Percentiles rank a stretch among this genome's conserved stretches.
phyloP scores from a whole-genome alignment of 306 rosid genomes.

The Sindora glabra region DNA sequence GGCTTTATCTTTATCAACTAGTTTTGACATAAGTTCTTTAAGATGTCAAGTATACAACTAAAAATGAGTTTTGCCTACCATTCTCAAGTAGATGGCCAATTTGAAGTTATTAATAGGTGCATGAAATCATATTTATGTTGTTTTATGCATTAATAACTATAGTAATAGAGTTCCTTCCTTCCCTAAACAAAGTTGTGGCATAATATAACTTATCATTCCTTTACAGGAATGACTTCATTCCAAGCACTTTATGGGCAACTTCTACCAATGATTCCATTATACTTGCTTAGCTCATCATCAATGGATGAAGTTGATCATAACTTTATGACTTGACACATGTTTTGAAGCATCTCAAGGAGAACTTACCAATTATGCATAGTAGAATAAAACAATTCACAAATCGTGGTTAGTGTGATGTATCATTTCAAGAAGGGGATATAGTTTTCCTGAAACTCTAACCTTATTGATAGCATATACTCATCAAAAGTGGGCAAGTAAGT shows the following conservation, averaged over 20 bases:
- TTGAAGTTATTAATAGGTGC: neutral
- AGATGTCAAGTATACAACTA: neutral
- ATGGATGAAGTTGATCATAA: neutral
- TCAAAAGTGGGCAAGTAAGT: no score
- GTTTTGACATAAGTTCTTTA: neutral
- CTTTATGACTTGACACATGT: neutral
- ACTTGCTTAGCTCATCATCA: neutral
- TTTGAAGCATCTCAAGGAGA: neutral
- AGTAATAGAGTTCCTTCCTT: neutral
- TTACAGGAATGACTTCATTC: neutral
- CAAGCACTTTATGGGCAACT: neutral
- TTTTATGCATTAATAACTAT: no score
- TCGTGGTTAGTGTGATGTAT: neutral
- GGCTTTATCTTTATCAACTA: no score
- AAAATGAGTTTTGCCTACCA: neutral
- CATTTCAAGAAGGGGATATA: neutral
- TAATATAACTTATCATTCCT: neutral
- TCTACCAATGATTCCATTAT: neutral
- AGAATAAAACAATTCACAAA: neutral
- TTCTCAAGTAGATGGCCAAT: neutral
- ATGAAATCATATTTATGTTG: neutral
- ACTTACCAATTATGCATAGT: neutral
- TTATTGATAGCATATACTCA: no score
- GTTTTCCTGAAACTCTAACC: neutral
- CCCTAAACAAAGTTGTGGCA: neutral